A percentile compares a stretch with the other conserved stretches of the same genome.
These are phyloP conservation scores for Penicillium sp. DNA, from an alignment of 2,329 filamentous ascomycete genomes.

Conservation along the genomic window DNA sequence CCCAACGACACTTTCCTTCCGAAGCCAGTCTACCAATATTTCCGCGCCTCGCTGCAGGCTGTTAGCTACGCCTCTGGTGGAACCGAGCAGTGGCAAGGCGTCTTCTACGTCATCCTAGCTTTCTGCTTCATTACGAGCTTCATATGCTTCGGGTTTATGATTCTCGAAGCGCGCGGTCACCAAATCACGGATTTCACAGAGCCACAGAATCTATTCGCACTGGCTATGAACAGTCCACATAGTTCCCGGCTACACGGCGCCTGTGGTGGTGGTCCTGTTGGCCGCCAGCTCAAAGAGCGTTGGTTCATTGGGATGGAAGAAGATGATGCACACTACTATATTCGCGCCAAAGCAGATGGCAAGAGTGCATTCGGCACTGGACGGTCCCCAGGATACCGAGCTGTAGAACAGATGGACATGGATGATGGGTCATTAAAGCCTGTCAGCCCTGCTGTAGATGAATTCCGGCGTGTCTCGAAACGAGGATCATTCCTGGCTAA, in stretches of 20 bases:
- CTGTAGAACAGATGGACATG: conserved; percentile 18
- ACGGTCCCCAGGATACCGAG: conserved; percentile 2
- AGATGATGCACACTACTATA: conserved; percentile 57
- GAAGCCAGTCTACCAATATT: conserved; percentile 58
- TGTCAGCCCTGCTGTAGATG: conserved; percentile 38
- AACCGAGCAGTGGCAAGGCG: conserved; percentile 61
- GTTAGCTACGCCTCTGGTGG: conserved; percentile 74
- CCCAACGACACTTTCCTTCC: conserved; percentile 41
- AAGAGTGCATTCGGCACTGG: conserved; percentile 7
- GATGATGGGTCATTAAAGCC: conserved; percentile 20
- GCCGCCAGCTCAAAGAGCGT: conserved; percentile 52
- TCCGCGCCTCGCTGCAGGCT: conserved; percentile 66
- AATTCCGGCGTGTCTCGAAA: conserved; percentile 38
- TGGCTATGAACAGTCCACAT: conserved; percentile 69
- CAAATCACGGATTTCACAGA: conserved; percentile 80
- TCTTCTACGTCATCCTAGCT: conserved; percentile 70
- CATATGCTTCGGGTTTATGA: conserved; percentile 66
- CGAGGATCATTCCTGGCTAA: conserved; percentile 31
- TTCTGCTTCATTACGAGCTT: conserved; percentile 70
- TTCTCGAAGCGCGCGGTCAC: conserved; percentile 57
- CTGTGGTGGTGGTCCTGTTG: conserved; percentile 60
- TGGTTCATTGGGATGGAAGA: conserved; percentile 54
- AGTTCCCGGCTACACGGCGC: conserved; percentile 57
- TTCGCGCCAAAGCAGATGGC: conserved; percentile 40
- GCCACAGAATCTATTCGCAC: conserved; percentile 72